Conservation (phyloP, 129 eudicot species). For the Flaveria robusta region DNA sequence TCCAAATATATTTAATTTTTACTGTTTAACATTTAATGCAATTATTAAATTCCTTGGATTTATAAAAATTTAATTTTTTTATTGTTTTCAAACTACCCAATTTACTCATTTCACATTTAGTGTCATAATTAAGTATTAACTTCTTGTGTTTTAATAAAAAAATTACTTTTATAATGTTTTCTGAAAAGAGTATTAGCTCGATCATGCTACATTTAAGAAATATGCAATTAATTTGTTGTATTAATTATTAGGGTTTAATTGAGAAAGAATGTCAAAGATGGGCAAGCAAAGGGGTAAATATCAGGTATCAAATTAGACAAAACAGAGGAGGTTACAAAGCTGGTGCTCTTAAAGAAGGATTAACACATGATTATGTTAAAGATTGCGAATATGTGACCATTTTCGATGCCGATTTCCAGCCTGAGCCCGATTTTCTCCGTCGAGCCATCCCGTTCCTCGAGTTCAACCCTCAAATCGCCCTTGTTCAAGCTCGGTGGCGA, state of each 20-base stretch:
- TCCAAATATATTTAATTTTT: conserved; percentile 14
- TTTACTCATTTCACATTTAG: conserved; percentile 10
- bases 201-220: not conserved
- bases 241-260: conserved; percentile 64
- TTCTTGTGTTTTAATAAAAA: not conserved
- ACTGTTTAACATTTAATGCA: conserved; percentile 3
- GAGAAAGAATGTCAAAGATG: conserved; percentile 94
- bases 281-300: conserved; percentile 97
- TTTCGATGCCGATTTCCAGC: conserved; percentile 96
- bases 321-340: conserved; percentile 94
- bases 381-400: conserved; percentile 86
- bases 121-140: not conserved
- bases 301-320: conserved; percentile 88
- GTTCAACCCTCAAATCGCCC: conserved; percentile 85
- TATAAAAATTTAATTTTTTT: not conserved
- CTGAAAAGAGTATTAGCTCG: not conserved
- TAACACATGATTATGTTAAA: conserved; percentile 78
- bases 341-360: conserved; percentile 97
- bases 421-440: conserved; percentile 90
- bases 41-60: not conserved
- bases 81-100: not conserved
- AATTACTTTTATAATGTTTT: not conserved
- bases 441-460: conserved; percentile 86
- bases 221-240: not conserved
- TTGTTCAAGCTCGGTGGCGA: conserved; percentile 96